phyloP scores from a whole-genome alignment of 495 filamentous ascomycete species.

The Aspergillus biplanus region DNA sequence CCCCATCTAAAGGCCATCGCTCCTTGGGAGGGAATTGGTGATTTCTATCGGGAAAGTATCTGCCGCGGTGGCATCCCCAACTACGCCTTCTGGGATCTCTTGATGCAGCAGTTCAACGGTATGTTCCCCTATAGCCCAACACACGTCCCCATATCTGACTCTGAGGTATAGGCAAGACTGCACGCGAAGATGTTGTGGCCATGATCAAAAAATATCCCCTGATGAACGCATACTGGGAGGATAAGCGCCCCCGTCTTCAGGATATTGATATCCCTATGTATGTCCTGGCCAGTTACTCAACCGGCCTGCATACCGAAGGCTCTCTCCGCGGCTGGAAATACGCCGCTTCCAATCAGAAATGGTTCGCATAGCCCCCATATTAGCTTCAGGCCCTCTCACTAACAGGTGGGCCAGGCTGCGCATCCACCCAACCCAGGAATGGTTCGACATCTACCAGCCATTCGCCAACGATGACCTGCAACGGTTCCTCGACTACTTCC shows the following conservation, averaged over 20 bases:
- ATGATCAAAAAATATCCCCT: slow-evolving; percentile 20
- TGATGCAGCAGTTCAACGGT: slow-evolving; percentile 7
- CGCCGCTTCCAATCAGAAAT: slow-evolving; percentile 4
- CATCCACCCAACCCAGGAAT: slow-evolving; percentile 30
- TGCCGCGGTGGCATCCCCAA: slow-evolving; percentile 12
- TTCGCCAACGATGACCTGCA: slow-evolving; percentile 20
- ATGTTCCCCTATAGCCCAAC: not conserved
- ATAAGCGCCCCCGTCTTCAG: slow-evolving; percentile 27
- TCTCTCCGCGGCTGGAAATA: slow-evolving; percentile 10
- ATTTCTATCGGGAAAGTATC: slow-evolving; percentile 40
- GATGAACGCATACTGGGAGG: slow-evolving; percentile 30
- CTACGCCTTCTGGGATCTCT: slow-evolving; percentile 8
- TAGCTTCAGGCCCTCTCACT: not conserved
- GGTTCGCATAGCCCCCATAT: not conserved
- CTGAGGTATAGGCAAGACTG: not conserved
- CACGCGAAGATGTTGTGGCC: not conserved
- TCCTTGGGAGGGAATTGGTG: slow-evolving; percentile 44
- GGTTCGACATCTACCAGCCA: slow-evolving; percentile 25
- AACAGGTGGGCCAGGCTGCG: slow-evolving; percentile 13
- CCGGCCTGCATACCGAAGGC: slow-evolving; percentile 8
- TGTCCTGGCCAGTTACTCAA: slow-evolving; percentile 11
- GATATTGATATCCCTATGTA: slow-evolving; percentile 37
- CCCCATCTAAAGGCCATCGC: slow-evolving; percentile 44
- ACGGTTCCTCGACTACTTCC: slow-evolving; percentile 36
- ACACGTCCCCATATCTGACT: not conserved